Base-by-base conservation (phyloP, 331 rosid genomes). In the Pyrus hybrid region DNA sequence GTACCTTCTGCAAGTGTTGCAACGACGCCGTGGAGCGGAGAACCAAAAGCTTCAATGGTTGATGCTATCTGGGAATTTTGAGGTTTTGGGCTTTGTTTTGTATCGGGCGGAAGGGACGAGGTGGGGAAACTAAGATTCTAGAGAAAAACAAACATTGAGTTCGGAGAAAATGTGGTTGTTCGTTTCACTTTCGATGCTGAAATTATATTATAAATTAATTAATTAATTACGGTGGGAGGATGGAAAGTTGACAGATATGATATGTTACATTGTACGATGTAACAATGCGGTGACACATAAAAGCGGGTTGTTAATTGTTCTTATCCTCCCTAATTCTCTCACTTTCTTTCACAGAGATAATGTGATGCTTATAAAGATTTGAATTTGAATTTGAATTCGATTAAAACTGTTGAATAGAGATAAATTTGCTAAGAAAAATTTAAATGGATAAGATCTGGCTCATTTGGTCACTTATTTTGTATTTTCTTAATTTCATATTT, bases 31-130 rank as follows among this genome's bases (percentile, higher is more conserved):
- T 64, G 3, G 32, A 25, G 43, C 22, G 20, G 43, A 7, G 45
- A 45, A 47, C 4, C 3, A 18, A 51, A 9, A 28, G 33, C 63
- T 7, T 8, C 26, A 10, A 13, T 16, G 41, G 74, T 67, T 25
- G 66, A 12, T 16, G 47, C 13, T 41, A 13, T 20, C 66, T 63
- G 26, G 17, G 13, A 37, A 17, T 16, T 62, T 43, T 61, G 7
- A 20, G 20, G 20, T 8, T 17, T 41, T 3, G 41, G 41, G 28
- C 33, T 47, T 45, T 35, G 17, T n/a, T 28, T 20, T 70, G 74
- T 25, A 57, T 53, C 26, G 35, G 82, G 73, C 77, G 82, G 73
- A 64, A 49, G 13, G 28, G 43, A 47, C 54, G 54, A 66, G 60
- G 72, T 9, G 45, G 30, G 65, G n/a, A 25, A 3, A 62, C 5